Evolutionary conservation across 73 alveolate genomes (phyloP), one percentile per base, ranked within the genome.

Genomic region (Diophrys sp.): DNA sequence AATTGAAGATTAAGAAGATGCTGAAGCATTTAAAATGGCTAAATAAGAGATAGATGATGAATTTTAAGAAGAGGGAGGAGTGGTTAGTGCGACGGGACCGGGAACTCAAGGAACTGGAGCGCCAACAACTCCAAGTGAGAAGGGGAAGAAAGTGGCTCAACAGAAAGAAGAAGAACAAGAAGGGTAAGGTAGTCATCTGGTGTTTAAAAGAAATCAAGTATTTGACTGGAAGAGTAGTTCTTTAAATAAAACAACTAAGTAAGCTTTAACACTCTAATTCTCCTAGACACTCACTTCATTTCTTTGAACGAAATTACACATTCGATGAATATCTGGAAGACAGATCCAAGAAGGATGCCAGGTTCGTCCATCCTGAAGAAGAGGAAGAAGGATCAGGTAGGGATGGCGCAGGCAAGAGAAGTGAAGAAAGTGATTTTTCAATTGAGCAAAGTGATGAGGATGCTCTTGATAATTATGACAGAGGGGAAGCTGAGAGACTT

Each of bases 291-390:
- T 74, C 80, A 56, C 78, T 82, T 57, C 84, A 66, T 53, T 67
- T 72, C 26, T 82, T 26, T 30, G 90, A 82, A 33, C 26, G 74
- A 27, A 79, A 53, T 33, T 84, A 66, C 31, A 14, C 79, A 1
- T 84, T 84, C 72, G 85, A 73, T 33, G 79, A 54, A 29, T 84
- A 75, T 44, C 71, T 84, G 31, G 75, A 78, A n/a, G 92, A 84
- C 24, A 68, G 85, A 54, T 57, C 78, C 74, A 70, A 84, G 33
- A 84, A 84, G 44, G 92, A 84, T 34, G 28, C 67, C 27, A 77
- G 77, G 29, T 84, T 84, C 33, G 92, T 84, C 26, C 56, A 84
- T 67, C 92, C 92, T 24, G 84, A 76, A 14, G 84, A 76, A 27
- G 84, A 67, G 54, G 85, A 78, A 25, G 79, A 84, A 14, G 90